Evolutionary conservation across 805 yeast genomes (phyloP).

Genomic region (Saccharomycopsis synnaedendra): DNA sequence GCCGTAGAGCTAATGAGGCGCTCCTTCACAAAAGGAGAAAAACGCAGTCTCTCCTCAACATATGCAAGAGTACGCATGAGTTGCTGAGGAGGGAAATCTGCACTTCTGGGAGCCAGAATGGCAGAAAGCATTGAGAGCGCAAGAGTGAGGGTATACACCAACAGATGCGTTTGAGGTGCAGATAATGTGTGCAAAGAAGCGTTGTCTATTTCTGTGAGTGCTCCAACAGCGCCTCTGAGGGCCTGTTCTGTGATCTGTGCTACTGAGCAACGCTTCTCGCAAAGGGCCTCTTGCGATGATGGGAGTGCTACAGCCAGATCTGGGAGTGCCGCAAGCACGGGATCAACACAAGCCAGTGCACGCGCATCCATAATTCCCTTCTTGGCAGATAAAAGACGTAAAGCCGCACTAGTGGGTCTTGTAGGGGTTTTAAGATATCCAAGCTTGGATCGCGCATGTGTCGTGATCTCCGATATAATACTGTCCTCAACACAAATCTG

Average conservation of each 20-base stretch:
- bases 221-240: conserved; percentile 7
- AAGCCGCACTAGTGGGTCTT: conserved; percentile 20
- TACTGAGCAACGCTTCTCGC: background rate
- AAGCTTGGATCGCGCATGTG: no score
- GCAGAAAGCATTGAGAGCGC: conserved; percentile 9
- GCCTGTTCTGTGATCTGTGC: conserved; percentile 2
- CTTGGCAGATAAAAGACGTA: conserved; percentile 17
- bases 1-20: background rate
- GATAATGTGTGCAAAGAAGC: background rate
- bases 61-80: conserved; percentile 2
- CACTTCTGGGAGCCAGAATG: background rate
- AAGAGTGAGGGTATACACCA: conserved; percentile 2
- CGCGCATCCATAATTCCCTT: conserved; percentile 19
- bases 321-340: conserved; percentile 35
- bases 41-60: conserved; percentile 13
- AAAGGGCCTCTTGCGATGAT: conserved; percentile 19
- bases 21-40: conserved; percentile 14
- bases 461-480: no score
- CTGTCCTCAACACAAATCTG: no score
- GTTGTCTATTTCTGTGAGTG: conserved; percentile 5
- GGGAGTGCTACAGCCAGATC: conserved; percentile 42
- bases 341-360: conserved; percentile 16
- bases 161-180: no score
- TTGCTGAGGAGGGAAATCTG: background rate
- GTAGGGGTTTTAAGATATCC: no score